These are phyloP conservation scores for Suillus bovinus DNA, from an alignment of 768 basidiomycete genomes.

Conservation along the genomic window DNA sequence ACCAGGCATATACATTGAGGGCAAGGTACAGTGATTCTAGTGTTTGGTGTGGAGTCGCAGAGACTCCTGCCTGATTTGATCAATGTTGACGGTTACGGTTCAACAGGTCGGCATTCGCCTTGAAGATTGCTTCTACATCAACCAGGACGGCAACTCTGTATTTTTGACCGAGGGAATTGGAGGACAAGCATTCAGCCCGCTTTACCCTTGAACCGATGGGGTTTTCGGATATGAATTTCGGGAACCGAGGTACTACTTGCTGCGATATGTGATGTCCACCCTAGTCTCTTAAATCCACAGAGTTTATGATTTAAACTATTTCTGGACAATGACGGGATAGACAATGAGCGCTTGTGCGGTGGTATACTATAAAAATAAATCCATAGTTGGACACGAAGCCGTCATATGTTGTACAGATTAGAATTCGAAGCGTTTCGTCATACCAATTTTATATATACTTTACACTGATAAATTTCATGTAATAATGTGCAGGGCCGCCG, in stretches of 20 bases:
- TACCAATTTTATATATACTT: too few species aligned
- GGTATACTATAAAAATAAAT: not conserved
- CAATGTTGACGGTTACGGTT: slow-evolving; percentile 13
- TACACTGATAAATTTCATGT: too few species aligned
- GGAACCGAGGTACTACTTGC: not conserved
- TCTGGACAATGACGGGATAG: not conserved
- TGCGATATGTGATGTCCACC: not conserved
- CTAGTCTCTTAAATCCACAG: not conserved
- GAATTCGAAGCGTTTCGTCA: not conserved
- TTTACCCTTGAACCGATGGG: slow-evolving; percentile 31
- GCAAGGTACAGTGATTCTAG: slow-evolving; percentile 45
- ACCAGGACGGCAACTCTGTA: slow-evolving; percentile 49
- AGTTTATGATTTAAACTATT: not conserved
- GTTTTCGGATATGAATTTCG: not conserved
- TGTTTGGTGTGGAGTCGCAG: not conserved
- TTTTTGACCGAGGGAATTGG: slow-evolving; percentile 69
- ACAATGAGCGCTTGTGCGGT: not conserved
- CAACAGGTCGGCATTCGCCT: slow-evolving; percentile 74
- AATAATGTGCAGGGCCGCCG: too few species aligned
- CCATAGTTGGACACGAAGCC: not conserved
- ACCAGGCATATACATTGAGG: slow-evolving; percentile 75
- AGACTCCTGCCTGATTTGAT: slow-evolving; percentile 9
- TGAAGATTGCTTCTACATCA: slow-evolving; percentile 81
- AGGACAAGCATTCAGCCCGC: slow-evolving; percentile 47
- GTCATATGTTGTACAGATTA: not conserved